phyloP scores from a whole-genome alignment of 2,329 filamentous ascomycete genomes.

The Chalara sp. region DNA sequence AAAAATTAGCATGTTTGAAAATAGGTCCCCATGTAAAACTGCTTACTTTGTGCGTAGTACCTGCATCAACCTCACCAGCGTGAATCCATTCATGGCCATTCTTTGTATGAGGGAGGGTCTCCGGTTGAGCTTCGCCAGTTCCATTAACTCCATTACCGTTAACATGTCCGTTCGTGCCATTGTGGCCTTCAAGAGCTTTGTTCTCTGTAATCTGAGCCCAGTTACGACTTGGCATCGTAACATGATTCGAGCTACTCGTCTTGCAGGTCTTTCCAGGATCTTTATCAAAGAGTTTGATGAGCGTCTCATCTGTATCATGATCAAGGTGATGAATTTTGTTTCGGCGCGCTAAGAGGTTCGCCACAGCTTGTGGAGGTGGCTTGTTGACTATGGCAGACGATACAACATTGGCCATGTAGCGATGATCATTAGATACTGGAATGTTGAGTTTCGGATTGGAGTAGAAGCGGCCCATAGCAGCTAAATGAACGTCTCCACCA shows the following conservation, averaged over 20 bases:
- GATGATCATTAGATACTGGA: slow-evolving; percentile 73
- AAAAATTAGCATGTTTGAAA: slow-evolving; percentile 37
- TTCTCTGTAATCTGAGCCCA: slow-evolving; percentile 90
- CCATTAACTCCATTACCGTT: slow-evolving; percentile 3
- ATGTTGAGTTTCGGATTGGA: slow-evolving; percentile 76
- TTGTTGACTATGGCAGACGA: slow-evolving; percentile 96
- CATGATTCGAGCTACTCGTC: slow-evolving; percentile 68
- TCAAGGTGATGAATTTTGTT: slow-evolving; percentile 75
- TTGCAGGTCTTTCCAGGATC: slow-evolving; percentile 76
- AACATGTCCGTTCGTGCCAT: slow-evolving; percentile 1
- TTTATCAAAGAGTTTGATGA: slow-evolving; percentile 86
- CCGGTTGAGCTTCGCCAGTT: background rate
- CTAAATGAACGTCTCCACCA: slow-evolving; percentile 88
- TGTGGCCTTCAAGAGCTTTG: slow-evolving; percentile 25
- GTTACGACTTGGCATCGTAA: slow-evolving; percentile 89
- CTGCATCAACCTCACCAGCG: slow-evolving; percentile 68
- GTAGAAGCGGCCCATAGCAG: slow-evolving; percentile 90
- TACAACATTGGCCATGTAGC: slow-evolving; percentile 93
- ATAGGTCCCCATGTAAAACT: background rate
- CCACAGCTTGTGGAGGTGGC: slow-evolving; percentile 79
- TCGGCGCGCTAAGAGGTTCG: slow-evolving; percentile 81
- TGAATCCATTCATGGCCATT: slow-evolving; percentile 69
- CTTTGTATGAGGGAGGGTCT: slow-evolving; percentile 37
- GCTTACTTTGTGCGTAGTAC: slow-evolving; percentile 58
- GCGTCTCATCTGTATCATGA: slow-evolving; percentile 77